These are phyloP conservation scores for Teunomyces panamensis DNA, from an alignment of 805 yeast genomes.

Conservation along the genomic window DNA sequence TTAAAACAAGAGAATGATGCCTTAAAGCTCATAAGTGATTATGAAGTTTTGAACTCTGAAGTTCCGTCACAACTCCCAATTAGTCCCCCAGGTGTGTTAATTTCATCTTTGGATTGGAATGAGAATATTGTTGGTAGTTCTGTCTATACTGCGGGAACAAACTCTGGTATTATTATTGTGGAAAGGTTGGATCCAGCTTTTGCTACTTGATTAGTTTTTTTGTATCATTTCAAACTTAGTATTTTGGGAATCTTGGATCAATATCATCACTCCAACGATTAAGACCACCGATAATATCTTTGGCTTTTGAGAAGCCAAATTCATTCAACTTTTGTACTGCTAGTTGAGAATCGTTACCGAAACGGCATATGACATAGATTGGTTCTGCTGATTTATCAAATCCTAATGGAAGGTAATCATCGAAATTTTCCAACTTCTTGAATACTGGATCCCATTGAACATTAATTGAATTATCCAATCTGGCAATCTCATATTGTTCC, in stretches of 20 bases:
- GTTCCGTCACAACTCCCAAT: constrained; percentile 26
- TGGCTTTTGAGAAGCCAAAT: constrained; percentile 47
- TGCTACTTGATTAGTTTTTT: constrained; percentile 3
- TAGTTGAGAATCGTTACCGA: constrained; percentile 86
- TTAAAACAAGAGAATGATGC: constrained; percentile 11
- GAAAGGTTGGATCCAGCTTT: constrained; percentile 35
- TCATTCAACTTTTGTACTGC: constrained; percentile 61
- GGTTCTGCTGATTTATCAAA: constrained; percentile 20
- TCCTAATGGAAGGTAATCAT: constrained; percentile 14
- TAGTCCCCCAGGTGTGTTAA: constrained; percentile 48
- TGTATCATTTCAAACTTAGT: constrained; percentile 30
- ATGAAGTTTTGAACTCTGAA: constrained; percentile 29
- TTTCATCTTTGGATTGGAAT: constrained; percentile 59
- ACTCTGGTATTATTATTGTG: constrained; percentile 49
- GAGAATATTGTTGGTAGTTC: constrained; percentile 42
- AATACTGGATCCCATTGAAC: constrained; percentile 57
- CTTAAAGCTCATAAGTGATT: constrained; percentile 23
- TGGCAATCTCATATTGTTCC: constrained; percentile 70
- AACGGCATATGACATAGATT: constrained; percentile 71
- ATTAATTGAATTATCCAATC: constrained; percentile 57
- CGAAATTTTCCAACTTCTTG: constrained; percentile 21
- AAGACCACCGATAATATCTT: constrained; percentile 79
- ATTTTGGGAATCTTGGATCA: constrained; percentile 62
- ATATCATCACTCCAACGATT: constrained; percentile 60
- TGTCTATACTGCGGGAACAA: constrained; percentile 52